Evolutionary conservation across 768 basidiomycete genomes (phyloP).

Genomic region (Suillus subaureus): DNA sequence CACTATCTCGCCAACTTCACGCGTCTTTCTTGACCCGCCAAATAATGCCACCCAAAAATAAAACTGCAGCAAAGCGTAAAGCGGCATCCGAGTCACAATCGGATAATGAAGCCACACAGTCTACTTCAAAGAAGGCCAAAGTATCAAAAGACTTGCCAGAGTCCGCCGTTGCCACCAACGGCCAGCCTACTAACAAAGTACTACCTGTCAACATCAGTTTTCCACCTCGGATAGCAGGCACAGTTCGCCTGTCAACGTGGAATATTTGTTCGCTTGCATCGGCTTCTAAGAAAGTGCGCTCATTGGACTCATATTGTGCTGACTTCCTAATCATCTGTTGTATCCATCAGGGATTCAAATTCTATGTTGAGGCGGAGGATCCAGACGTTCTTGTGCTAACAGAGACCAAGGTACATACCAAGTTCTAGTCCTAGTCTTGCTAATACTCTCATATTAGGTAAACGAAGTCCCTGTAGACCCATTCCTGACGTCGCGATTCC

Average conservation of each 20-base stretch:
- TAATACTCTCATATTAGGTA: slow-evolving; percentile 46
- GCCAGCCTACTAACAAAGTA: slow-evolving; percentile 74
- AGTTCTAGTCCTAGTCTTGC: background rate
- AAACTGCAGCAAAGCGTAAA: slow-evolving; percentile 34
- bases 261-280: slow-evolving; percentile 81
- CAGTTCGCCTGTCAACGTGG: slow-evolving; percentile 68
- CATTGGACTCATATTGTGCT: background rate
- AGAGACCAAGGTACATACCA: slow-evolving; percentile 70
- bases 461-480: slow-evolving; percentile 70
- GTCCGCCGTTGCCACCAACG: slow-evolving; percentile 35
- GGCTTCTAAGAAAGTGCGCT: slow-evolving; percentile 72
- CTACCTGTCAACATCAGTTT: slow-evolving; percentile 65
- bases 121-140: slow-evolving; percentile 29
- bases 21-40: background rate
- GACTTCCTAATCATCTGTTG: background rate
- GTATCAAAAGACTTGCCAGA: slow-evolving; percentile 22
- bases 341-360: slow-evolving; percentile 69
- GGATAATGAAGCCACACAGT: slow-evolving; percentile 27
- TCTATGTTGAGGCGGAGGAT: slow-evolving; percentile 84
- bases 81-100: slow-evolving; percentile 27
- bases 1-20: background rate
- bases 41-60: slow-evolving; percentile 35
- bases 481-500: slow-evolving; percentile 56
- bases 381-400: slow-evolving; percentile 83
- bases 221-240: slow-evolving; percentile 47